These are phyloP conservation scores for Hymenoscyphus scutula DNA, from an alignment of 2,329 filamentous ascomycete genomes.

Conservation along the genomic window DNA sequence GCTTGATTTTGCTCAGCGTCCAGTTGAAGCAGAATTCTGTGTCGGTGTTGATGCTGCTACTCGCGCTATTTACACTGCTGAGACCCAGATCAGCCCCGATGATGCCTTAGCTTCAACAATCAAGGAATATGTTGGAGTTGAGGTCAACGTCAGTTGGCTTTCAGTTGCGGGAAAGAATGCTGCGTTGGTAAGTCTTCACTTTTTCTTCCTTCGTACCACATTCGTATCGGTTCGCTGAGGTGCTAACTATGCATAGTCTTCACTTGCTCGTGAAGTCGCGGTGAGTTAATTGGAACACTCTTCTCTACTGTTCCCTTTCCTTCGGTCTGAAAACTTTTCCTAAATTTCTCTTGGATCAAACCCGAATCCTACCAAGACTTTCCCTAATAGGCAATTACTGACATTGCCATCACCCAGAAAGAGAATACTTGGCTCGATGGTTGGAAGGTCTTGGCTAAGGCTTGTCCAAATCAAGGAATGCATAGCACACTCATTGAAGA, in stretches of 20 bases:
- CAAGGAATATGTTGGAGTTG: neutral
- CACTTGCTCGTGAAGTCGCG: neutral
- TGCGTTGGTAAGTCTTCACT: neutral
- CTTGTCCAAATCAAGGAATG: neutral
- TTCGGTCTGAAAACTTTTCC: too few species aligned
- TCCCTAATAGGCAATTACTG: too few species aligned
- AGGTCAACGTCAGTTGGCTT: neutral
- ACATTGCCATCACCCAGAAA: too few species aligned
- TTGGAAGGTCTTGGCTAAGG: neutral
- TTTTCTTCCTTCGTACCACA: neutral
- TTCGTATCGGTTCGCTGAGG: too few species aligned
- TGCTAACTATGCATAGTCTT: neutral
- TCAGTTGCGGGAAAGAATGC: neutral
- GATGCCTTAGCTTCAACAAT: neutral
- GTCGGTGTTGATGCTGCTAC: neutral
- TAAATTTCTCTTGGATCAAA: too few species aligned
- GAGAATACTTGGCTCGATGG: slow-evolving; percentile 1
- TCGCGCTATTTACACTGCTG: neutral
- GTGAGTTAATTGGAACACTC: too few species aligned
- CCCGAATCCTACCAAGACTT: too few species aligned
- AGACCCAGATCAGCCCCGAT: neutral
- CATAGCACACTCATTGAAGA: neutral
- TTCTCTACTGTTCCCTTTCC: too few species aligned
- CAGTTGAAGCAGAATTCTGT: slow-evolving; percentile 4
- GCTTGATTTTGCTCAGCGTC: neutral